phyloP scores from a whole-genome alignment of 805 yeast genomes.

The Phaffomyces antillensis region DNA sequence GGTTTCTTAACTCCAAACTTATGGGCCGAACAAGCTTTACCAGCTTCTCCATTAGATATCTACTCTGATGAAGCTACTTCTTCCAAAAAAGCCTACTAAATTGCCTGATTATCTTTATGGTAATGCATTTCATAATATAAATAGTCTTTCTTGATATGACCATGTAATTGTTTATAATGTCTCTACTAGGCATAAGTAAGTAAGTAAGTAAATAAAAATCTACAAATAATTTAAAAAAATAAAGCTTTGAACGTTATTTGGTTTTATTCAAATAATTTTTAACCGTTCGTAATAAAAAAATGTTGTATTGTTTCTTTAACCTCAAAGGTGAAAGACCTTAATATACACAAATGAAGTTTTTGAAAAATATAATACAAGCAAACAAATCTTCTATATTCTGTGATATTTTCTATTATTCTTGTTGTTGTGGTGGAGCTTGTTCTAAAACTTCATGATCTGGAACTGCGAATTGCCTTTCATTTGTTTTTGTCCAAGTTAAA shows the following conservation, averaged over 20 bases:
- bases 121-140: slow-evolving; percentile 5
- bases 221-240: background rate
- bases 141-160: background rate
- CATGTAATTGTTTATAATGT: background rate
- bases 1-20: slow-evolving; percentile 99
- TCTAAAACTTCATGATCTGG: slow-evolving; percentile 70
- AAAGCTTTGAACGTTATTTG: background rate
- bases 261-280: background rate
- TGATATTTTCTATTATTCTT: too few relatives aligned
- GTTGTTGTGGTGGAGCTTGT: slow-evolving; percentile 44
- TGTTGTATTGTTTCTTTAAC: background rate
- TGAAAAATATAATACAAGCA: background rate
- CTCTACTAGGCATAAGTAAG: too few relatives aligned
- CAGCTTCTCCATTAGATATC: slow-evolving; percentile 90
- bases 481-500: slow-evolving; percentile 33
- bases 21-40: slow-evolving; percentile 83
- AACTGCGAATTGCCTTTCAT: slow-evolving; percentile 68
- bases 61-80: slow-evolving; percentile 80
- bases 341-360: background rate
- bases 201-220: background rate
- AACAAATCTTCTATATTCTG: background rate
- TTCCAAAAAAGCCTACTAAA: slow-evolving; percentile 69
- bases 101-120: slow-evolving; percentile 19
- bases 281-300: background rate
- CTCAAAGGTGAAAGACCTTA: background rate